Evolutionary conservation across 768 basidiomycete species (phyloP), one percentile per base, ranked within the genome.

Genomic region (Trametopsis cervina): DNA sequence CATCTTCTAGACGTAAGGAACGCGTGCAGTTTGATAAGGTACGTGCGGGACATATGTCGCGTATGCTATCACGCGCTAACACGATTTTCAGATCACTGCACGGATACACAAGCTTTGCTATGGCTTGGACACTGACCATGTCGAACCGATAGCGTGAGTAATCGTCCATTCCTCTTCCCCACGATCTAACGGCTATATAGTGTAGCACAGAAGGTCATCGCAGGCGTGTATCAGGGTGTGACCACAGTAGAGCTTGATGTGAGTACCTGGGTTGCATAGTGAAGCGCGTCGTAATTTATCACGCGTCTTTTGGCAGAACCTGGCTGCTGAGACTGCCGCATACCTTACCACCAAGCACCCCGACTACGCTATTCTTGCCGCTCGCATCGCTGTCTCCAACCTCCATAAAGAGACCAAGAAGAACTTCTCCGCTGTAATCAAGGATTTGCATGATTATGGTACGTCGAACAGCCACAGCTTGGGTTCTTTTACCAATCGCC

Each of bases 401-500:
- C 71, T 98, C 10, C 96, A 99, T 78, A 98, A 99, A 61, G 95
- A 99, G 70, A 98, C 96, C 15, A 97, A 93, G 73, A 98, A 98
- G 75, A 89, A 71, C 57, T 98, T 99, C 64, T 92, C 91, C 1
- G 78, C 83, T 51, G 95, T 99, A 54, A 77, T 99, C 60, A 81
- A 80, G 50, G 94, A 98, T 63, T 71, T 99, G 29, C 90, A 97
- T 64, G 71, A 78, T 40, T 98, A 94, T 71, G 72, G 92, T 92
- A 54, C 21, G 80, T 62, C 9, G n/a, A n/a, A 25, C 29, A 13
- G 9, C 9, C 26, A 23, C 42, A 11, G 35, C 40, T 22, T n/a
- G n/a, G n/a, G n/a, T 23, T 26, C 21, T 11, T 42, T 3, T 13
- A 22, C 37, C 5, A 15, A 25, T 6, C 23, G 23, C n/a, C n/a